These are phyloP conservation scores for Halteria grandinella DNA, from an alignment of 73 alveolate species.

Conservation along the genomic window DNA sequence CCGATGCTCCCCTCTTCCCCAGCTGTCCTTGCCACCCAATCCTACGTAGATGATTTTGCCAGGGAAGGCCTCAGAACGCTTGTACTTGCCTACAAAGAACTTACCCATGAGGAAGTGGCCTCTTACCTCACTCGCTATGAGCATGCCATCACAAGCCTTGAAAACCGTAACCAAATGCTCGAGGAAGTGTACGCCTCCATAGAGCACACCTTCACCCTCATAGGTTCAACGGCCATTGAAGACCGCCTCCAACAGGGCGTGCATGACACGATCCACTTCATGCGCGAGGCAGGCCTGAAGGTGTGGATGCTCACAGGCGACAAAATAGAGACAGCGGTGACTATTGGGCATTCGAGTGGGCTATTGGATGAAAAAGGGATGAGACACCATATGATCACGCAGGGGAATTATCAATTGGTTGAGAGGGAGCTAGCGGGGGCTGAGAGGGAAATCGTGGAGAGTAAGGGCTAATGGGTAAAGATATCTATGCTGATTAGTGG, in stretches of 20 bases:
- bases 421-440: slow-evolving; percentile 2
- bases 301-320: slow-evolving; percentile 98
- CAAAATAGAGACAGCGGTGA: slow-evolving; percentile 96
- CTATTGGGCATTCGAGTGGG: slow-evolving; percentile 88
- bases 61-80: slow-evolving; percentile 16
- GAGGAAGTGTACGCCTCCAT: slow-evolving; percentile 76
- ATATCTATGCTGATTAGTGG: slow-evolving; percentile 81
- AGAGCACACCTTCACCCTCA: slow-evolving; percentile 78
- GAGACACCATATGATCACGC: slow-evolving; percentile 61
- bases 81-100: neutral
- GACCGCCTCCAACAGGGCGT: slow-evolving; percentile 96
- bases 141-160: slow-evolving; percentile 12
- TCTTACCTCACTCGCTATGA: slow-evolving; percentile 19
- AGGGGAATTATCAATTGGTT: slow-evolving; percentile 22
- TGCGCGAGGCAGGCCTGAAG: slow-evolving; percentile 91
- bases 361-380: slow-evolving; percentile 74
- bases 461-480: neutral
- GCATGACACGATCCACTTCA: slow-evolving; percentile 84
- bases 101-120: neutral
- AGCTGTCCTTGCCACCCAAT: slow-evolving; percentile 21
- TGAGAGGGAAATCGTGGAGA: neutral
- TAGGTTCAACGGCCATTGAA: slow-evolving; percentile 98
- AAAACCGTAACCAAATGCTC: slow-evolving; percentile 74
- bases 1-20: slow-evolving; percentile 20
- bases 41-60: neutral